phyloP scores from a whole-genome alignment of 176 grass and related monocot species.

The Pharus latifolius region DNA sequence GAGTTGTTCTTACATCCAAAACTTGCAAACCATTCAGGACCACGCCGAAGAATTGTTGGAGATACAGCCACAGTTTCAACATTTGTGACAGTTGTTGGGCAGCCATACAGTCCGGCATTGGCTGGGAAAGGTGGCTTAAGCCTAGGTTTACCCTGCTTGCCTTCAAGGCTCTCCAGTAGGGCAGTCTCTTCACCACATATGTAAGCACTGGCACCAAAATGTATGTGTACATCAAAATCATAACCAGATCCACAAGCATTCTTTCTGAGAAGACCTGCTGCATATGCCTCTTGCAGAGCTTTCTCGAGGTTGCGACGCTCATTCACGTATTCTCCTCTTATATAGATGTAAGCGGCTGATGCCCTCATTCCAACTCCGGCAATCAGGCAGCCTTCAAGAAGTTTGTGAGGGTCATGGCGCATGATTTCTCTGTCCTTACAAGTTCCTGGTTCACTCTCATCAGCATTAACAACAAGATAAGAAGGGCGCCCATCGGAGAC shows the following conservation, averaged over 20 bases:
- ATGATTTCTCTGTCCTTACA: constrained; percentile 98
- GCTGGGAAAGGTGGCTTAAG: constrained; percentile 90
- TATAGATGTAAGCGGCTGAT: constrained; percentile 89
- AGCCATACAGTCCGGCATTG: constrained; percentile 76
- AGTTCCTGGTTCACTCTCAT: constrained; percentile 94
- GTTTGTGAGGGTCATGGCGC: constrained; percentile 85
- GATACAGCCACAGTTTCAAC: constrained; percentile 90
- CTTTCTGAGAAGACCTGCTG: constrained; percentile 72
- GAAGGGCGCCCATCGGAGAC: constrained; percentile 80
- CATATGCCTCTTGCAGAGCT: constrained; percentile 76
- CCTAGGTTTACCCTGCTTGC: constrained; percentile 84
- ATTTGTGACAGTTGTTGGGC: constrained; percentile 87
- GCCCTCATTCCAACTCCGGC: constrained; percentile 92
- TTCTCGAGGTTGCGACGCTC: constrained; percentile 71
- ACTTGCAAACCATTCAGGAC: constrained; percentile 91
- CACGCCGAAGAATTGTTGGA: constrained; percentile 79
- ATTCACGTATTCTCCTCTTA: constrained; percentile 93
- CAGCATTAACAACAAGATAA: constrained; percentile 93
- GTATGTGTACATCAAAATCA: constrained; percentile 84
- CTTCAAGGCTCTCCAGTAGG: constrained; percentile 88
- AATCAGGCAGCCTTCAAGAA: constrained; percentile 89
- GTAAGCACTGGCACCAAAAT: constrained; percentile 90
- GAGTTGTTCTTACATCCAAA: constrained; percentile 92
- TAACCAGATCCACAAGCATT: constrained; percentile 94
- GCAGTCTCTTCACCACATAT: constrained; percentile 97